phyloP scores from a whole-genome alignment of 2,329 filamentous ascomycete genomes.

The Ophiocordyceps camponoti-floridani region DNA sequence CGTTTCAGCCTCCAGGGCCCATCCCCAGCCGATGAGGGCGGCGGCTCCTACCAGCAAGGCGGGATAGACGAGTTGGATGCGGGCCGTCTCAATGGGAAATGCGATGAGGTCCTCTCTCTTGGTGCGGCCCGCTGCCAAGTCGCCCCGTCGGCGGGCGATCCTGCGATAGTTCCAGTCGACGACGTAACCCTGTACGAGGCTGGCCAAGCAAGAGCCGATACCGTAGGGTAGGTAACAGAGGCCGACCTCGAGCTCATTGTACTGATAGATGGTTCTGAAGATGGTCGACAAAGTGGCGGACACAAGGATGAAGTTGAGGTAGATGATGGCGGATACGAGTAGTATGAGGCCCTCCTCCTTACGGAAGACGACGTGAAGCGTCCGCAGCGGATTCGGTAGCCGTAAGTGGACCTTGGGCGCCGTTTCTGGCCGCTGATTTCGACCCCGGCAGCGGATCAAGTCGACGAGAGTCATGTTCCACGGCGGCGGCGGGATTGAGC shows the following conservation, averaged over 20 bases:
- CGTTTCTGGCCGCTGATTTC: slow-evolving; percentile 15
- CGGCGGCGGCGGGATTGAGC: slow-evolving; percentile 36
- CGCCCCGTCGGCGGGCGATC: slow-evolving; percentile 36
- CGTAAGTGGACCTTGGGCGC: slow-evolving; percentile 22
- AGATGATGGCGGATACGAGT: slow-evolving; percentile 33
- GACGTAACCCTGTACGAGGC: slow-evolving; percentile 36
- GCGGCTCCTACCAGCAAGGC: slow-evolving; percentile 34
- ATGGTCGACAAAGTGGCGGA: slow-evolving; percentile 33
- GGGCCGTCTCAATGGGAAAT: slow-evolving; percentile 36
- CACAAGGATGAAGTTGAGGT: slow-evolving; percentile 35
- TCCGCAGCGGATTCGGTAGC: slow-evolving; percentile 39
- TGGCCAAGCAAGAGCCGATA: slow-evolving; percentile 27
- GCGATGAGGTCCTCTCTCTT: slow-evolving; percentile 31
- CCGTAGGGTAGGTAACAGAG: slow-evolving; percentile 38
- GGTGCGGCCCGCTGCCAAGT: slow-evolving; percentile 41
- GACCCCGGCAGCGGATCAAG: slow-evolving; percentile 18
- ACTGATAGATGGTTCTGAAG: slow-evolving; percentile 31
- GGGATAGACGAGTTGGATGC: slow-evolving; percentile 35
- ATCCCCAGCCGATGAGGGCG: slow-evolving; percentile 36
- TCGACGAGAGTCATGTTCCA: slow-evolving; percentile 42
- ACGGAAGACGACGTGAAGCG: slow-evolving; percentile 33
- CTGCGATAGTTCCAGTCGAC: slow-evolving; percentile 55
- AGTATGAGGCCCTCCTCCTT: slow-evolving; percentile 38
- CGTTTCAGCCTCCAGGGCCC: slow-evolving; percentile 32
- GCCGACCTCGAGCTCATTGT: slow-evolving; percentile 30